Evolutionary conservation across 768 basidiomycete species (phyloP).

Genomic region (Boletus edulis): DNA sequence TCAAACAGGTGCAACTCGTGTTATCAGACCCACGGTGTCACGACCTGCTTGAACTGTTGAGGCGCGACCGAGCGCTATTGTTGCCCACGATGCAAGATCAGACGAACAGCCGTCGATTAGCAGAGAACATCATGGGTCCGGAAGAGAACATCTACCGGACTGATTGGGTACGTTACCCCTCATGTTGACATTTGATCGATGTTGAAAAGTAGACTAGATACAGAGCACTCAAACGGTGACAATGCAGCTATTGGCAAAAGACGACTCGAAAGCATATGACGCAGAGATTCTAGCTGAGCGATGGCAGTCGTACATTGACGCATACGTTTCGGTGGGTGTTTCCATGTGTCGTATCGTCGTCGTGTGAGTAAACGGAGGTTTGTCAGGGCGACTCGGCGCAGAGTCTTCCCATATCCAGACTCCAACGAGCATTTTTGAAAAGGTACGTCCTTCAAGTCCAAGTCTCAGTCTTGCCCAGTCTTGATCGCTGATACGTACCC

Average conservation of each 20-base stretch:
- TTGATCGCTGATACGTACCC: neutral
- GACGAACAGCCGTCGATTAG: conserved; percentile 61
- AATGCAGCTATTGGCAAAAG: conserved; percentile 75
- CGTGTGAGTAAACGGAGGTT: neutral
- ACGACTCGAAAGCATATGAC: conserved; percentile 72
- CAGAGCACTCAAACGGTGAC: conserved; percentile 66
- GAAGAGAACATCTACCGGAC: conserved; percentile 80
- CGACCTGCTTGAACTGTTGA: conserved; percentile 68
- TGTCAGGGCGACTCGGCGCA: conserved; percentile 57
- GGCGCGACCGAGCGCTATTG: conserved; percentile 59
- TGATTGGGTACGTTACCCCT: conserved; percentile 60
- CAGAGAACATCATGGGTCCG: conserved; percentile 67
- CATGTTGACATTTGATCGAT: neutral
- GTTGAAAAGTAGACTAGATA: conserved; percentile 41
- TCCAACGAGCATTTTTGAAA: conserved; percentile 62
- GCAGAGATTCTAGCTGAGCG: conserved; percentile 72
- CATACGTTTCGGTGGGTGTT: conserved; percentile 61
- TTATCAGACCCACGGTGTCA: conserved; percentile 69
- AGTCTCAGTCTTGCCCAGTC: neutral
- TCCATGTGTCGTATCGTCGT: neutral
- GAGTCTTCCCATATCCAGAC: conserved; percentile 45
- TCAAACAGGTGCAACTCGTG: conserved; percentile 86
- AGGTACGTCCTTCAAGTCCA: conserved; percentile 42
- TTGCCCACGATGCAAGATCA: conserved; percentile 69
- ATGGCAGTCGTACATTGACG: conserved; percentile 79